These are phyloP conservation scores for Vachellia pachyceras DNA, from an alignment of 306 rosid genomes.

Conservation along the genomic window DNA sequence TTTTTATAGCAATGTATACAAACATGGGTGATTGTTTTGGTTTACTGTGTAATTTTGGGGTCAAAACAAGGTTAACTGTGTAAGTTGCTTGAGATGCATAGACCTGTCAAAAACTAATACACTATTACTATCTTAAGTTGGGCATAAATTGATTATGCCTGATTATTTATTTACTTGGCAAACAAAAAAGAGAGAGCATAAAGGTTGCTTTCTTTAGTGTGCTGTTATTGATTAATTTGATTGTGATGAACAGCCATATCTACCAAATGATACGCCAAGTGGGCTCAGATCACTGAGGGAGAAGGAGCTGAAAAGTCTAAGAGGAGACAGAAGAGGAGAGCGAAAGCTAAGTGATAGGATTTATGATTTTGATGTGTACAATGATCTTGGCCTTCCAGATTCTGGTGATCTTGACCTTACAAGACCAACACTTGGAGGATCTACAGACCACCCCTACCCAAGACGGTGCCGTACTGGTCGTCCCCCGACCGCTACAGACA, in stretches of 20 bases:
- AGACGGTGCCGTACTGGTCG: conserved; percentile 98
- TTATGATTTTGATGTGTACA: conserved; percentile 79
- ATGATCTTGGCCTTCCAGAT: conserved; percentile 94
- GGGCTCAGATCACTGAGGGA: conserved; percentile 78
- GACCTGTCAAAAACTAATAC: conserved; percentile 1
- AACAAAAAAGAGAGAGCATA: neutral
- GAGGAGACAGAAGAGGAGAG: conserved; percentile 82
- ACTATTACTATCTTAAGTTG: neutral
- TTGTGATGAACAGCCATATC: conserved; percentile 68
- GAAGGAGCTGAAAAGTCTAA: conserved; percentile 60
- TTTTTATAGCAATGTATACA: neutral
- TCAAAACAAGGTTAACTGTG: neutral
- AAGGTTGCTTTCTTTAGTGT: neutral
- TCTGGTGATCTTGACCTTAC: conserved; percentile 56
- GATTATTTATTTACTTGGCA: neutral
- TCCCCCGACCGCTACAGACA: conserved; percentile 61
- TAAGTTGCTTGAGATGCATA: neutral
- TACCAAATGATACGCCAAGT: conserved; percentile 83
- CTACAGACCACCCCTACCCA: conserved; percentile 68
- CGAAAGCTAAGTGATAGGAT: conserved; percentile 74
- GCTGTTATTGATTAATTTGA: neutral
- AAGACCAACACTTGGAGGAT: conserved; percentile 79
- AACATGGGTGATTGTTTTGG: neutral
- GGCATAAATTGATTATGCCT: neutral
- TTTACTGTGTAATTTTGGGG: neutral